Base-by-base conservation (phyloP, 1,139 yeast genomes). In the Lodderomyces elongisporus region DNA sequence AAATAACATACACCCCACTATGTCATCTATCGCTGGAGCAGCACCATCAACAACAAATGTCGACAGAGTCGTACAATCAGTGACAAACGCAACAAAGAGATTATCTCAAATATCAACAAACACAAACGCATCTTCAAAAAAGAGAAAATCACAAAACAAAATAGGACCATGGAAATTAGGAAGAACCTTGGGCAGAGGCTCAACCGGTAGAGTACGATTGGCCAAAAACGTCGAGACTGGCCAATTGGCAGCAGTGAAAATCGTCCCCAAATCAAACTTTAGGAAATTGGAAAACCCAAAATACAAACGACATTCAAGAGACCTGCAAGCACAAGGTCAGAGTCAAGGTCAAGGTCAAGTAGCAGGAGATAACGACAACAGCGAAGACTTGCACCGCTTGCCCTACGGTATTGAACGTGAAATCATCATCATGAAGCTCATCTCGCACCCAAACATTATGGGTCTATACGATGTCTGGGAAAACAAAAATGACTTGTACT, bases 401-500 rank as follows among this genome's bases (percentile, higher is more conserved):
- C 94, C 95, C 8, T 87, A 89, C 50, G 97, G 98, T 15, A 89
- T 93, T 34, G 98, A 93, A 60, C 73, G 98, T 42, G 99, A 91
- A 56, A 94, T 91, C 46, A 88, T 91, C 50, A 87, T 87, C 78
- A 75, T 74, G 81, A 91, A 91, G 58, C 70, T 91, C 40, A 77
- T 93, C 31, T 85, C 87, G 42, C 98, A 91, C 56, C 89, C 93
- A 14, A 91, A 91, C 54, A 93, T 91, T 35, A 78, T 91, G 83
- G 88, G 94, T n/a, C 67, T 91, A 30, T 91, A 85, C 56, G 99
- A 91, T 51, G 99, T 93, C 27, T 91, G 98, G 98, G 98, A 93
- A 58, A 91, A 93, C 50, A 85, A 87, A 49, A 88, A 93, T 43
- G 96, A 89, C 50, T 65, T 91, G 34, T 89, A 89, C 52, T 73